Evolutionary conservation across 208 protist genomes (phyloP).

Genomic region (Leishmania martiniquensis): DNA sequence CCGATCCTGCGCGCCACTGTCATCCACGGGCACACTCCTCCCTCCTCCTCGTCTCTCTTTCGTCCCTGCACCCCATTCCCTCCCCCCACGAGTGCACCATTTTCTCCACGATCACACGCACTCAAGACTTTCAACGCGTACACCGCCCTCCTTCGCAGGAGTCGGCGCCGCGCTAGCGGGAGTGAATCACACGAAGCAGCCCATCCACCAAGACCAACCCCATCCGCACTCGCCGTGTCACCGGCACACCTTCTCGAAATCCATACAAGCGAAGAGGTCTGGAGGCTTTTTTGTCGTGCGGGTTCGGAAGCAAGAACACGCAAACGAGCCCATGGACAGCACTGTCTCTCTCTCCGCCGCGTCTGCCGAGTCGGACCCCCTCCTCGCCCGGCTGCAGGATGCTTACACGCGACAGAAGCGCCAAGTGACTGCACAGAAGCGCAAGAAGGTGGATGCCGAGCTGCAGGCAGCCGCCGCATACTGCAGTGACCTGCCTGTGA

Average conservation of each 20-base stretch:
- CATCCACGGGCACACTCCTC: not conserved
- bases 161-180: too few species aligned
- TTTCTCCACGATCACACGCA: not conserved
- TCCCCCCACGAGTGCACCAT: not conserved
- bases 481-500: conserved; percentile 51
- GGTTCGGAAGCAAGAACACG: not conserved
- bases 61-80: not conserved
- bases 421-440: conserved; percentile 36
- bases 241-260: not conserved
- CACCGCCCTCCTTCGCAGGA: not conserved
- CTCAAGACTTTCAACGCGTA: not conserved
- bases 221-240: not conserved
- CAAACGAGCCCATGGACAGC: not conserved
- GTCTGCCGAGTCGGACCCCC: conserved; percentile 12
- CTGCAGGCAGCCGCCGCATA: conserved; percentile 40
- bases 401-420: conserved; percentile 55
- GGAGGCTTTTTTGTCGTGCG: not conserved
- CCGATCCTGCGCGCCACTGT: not conserved
- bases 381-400: conserved; percentile 49
- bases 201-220: not conserved
- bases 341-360: not conserved
- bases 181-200: not conserved
- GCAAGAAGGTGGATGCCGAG: conserved; percentile 47
- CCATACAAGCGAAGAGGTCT: too few species aligned
- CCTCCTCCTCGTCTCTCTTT: not conserved